A percentile compares a stretch with the other conserved stretches of the same genome.
These are phyloP conservation scores for Fusarium fujikuroi DNA, from an alignment of 2,329 filamentous ascomycete species.

Conservation along the genomic window DNA sequence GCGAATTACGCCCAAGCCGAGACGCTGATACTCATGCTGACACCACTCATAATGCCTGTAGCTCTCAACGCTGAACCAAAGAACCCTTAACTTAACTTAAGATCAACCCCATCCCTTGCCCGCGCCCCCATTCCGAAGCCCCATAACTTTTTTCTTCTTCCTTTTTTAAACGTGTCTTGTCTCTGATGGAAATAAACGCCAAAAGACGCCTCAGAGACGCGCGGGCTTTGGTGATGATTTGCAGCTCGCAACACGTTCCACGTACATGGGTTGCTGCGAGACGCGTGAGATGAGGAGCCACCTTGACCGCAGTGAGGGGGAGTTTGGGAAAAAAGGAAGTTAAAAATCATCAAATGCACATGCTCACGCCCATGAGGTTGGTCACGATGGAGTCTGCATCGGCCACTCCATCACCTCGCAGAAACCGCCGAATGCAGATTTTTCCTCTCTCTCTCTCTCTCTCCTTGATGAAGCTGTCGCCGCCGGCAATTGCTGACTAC, in stretches of 20 bases:
- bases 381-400: slow-evolving; percentile 35
- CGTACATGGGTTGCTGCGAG: slow-evolving; percentile 46
- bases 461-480: slow-evolving; percentile 35
- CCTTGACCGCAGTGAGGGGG: slow-evolving; percentile 34
- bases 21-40: slow-evolving; percentile 26
- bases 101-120: slow-evolving; percentile 33
- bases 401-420: slow-evolving; percentile 33
- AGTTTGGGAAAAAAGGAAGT: slow-evolving; percentile 4
- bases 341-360: slow-evolving; percentile 24
- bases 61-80: slow-evolving; percentile 17
- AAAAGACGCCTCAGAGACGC: slow-evolving; percentile 34
- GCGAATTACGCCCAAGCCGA: slow-evolving; percentile 28
- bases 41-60: slow-evolving; percentile 22
- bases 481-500: slow-evolving; percentile 16
- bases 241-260: slow-evolving; percentile 42
- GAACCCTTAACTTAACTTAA: slow-evolving; percentile 20
- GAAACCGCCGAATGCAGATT: slow-evolving; percentile 25
- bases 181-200: slow-evolving; percentile 33
- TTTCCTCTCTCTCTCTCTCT: not conserved
- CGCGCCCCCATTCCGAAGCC: slow-evolving; percentile 37
- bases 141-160: slow-evolving; percentile 25
- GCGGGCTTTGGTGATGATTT: slow-evolving; percentile 39
- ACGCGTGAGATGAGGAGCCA: slow-evolving; percentile 41
- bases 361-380: slow-evolving; percentile 25
- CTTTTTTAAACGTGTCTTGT: slow-evolving; percentile 33